phyloP scores from a whole-genome alignment of 2,329 filamentous ascomycete species.

The Aspergillus arachidicola region DNA sequence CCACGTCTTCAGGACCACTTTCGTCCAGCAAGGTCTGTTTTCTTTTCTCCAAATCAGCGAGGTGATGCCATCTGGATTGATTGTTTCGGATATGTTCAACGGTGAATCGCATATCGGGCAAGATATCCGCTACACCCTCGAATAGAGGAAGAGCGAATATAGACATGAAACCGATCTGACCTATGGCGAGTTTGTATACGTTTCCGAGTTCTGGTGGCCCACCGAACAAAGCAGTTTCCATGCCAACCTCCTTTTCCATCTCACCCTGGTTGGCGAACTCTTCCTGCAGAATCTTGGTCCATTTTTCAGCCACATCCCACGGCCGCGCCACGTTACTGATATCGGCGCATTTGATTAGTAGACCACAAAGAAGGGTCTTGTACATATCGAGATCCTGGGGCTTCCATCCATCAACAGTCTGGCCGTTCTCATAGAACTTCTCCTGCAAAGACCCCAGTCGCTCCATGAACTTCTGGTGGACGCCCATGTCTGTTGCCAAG shows the following conservation, averaged over 20 bases:
- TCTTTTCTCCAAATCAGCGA: constrained; percentile 35
- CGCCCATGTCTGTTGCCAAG: constrained; percentile 92
- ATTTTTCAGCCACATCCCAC: constrained; percentile 78
- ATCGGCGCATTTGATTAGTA: constrained; percentile 97
- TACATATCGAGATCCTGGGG: constrained; percentile 74
- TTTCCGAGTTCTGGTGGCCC: constrained; percentile 80
- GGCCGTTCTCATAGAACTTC: constrained; percentile 69
- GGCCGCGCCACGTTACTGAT: constrained; percentile 95
- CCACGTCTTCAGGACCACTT: constrained; percentile 22
- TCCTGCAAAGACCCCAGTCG: constrained; percentile 79
- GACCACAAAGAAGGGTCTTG: constrained; percentile 78
- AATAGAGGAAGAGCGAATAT: constrained; percentile 93
- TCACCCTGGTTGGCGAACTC: constrained; percentile 91
- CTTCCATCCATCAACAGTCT: constrained; percentile 71
- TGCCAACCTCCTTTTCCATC: constrained; percentile 86
- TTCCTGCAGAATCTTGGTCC: constrained; percentile 92
- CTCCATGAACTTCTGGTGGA: constrained; percentile 97
- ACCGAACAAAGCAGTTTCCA: constrained; percentile 82
- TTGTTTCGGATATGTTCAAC: constrained; percentile 81
- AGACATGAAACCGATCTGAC: constrained; percentile 95
- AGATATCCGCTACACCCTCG: constrained; percentile 79
- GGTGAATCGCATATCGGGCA: constrained; percentile 82
- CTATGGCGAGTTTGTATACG: constrained; percentile 76
- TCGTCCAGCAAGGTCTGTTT: constrained; percentile 29
- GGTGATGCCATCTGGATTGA: constrained; percentile 65